A percentile compares a stretch with the other conserved stretches of the same genome.
Evolutionary conservation across 2,329 filamentous ascomycete genomes (phyloP).

Genomic region (Colletotrichum sp.): DNA sequence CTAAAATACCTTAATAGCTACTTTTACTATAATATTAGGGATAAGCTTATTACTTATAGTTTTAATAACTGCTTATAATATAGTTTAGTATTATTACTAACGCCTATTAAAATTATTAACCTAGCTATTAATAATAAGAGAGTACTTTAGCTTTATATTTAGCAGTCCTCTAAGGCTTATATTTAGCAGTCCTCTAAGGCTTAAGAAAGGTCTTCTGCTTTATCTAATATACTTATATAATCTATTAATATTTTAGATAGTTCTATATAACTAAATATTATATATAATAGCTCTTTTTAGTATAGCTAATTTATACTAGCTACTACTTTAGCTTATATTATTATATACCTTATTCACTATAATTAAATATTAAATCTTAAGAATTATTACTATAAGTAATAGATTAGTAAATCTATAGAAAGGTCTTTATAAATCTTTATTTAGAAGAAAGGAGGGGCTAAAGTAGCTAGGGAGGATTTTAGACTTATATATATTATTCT

Average conservation of each 20-base stretch:
- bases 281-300: background rate
- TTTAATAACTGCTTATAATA: background rate
- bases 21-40: background rate
- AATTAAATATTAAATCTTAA: background rate
- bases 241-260: background rate
- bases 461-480: background rate
- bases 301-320: background rate
- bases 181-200: background rate
- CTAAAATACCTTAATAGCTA: background rate
- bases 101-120: background rate
- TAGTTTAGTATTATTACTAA: background rate
- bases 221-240: background rate
- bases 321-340: background rate
- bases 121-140: background rate
- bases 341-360: background rate
- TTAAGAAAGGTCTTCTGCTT: background rate
- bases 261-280: background rate
- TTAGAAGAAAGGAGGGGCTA: background rate
- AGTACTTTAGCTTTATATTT: background rate
- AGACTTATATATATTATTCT: background rate
- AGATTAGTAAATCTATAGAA: background rate
- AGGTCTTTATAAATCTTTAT: background rate
- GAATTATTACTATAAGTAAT: background rate
- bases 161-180: background rate
- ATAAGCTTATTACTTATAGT: background rate